phyloP scores from a whole-genome alignment of 2,329 filamentous ascomycete species.

The Polychaeton citri region DNA sequence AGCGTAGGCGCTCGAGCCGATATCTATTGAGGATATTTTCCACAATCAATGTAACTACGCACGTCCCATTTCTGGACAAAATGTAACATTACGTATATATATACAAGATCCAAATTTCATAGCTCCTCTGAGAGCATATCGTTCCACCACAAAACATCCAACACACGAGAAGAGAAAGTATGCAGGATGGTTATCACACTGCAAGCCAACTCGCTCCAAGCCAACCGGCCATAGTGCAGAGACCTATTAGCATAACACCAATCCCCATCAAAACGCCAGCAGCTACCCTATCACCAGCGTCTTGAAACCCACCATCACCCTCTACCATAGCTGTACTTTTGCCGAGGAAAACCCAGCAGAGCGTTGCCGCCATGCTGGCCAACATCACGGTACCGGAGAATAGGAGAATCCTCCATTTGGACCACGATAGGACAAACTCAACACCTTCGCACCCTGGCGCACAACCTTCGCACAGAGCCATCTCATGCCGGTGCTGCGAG shows the following conservation, averaged over 20 bases:
- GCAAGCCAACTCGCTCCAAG: conserved; percentile 25
- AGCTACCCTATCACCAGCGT: conserved; percentile 22
- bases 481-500: no score
- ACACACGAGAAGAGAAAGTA: no score
- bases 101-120: no score
- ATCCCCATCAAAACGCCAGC: conserved; percentile 21
- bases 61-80: no score
- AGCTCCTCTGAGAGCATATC: no score
- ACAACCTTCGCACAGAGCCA: no score
- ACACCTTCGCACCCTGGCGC: conserved; percentile 22
- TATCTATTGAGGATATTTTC: no score
- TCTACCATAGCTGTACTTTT: conserved; percentile 8
- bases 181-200: conserved; percentile 15
- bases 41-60: no score
- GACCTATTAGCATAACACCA: conserved; percentile 21
- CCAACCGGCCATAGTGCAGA: conserved; percentile 22
- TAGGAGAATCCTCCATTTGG: conserved; percentile 14
- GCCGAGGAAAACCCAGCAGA: conserved; percentile 26
- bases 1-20: no score
- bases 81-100: no score
- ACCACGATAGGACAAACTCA: conserved; percentile 24
- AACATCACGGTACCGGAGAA: conserved; percentile 17
- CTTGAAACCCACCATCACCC: conserved; percentile 12
- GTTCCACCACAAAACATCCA: no score
- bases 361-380: conserved; percentile 15